Percentiles rank a stretch among this genome's conserved stretches.
Conservation (phyloP, 2,329 filamentous ascomycete genomes). For the Geosmithia morbida region DNA sequence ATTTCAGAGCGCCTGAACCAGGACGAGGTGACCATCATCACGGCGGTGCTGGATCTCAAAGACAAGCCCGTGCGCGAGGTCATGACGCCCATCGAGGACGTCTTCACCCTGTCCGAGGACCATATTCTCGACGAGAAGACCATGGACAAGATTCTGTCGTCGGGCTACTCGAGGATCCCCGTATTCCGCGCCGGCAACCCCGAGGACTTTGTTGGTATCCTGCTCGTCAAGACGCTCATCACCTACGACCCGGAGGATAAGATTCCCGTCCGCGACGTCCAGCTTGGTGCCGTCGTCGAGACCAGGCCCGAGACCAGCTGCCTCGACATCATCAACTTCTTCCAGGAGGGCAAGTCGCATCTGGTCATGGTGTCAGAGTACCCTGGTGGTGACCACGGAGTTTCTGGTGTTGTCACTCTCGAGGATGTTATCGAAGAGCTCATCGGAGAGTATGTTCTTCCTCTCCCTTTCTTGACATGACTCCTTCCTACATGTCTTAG, state of each 20-base stretch:
- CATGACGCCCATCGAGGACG: conserved; percentile 98
- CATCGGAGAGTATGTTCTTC: conserved; percentile 82
- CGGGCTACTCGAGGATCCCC: conserved; percentile 90
- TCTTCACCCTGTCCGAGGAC: conserved; percentile 93
- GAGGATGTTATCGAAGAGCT: conserved; percentile 98
- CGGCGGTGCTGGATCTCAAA: conserved; percentile 88
- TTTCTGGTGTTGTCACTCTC: conserved; percentile 83
- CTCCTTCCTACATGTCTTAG: no score
- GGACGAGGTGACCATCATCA: conserved; percentile 98
- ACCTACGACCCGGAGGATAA: conserved; percentile 95
- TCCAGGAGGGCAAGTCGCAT: conserved; percentile 97
- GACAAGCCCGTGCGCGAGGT: conserved; percentile 89
- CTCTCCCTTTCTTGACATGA: no score
- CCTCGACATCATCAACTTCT: conserved; percentile 97
- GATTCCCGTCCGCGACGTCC: conserved; percentile 77
- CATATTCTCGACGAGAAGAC: conserved; percentile 84
- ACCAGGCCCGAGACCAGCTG: conserved; percentile 93
- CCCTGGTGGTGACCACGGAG: conserved; percentile 82
- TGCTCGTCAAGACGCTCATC: conserved; percentile 95
- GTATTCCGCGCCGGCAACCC: conserved; percentile 77
- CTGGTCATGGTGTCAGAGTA: conserved; percentile 91
- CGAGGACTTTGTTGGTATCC: conserved; percentile 90
- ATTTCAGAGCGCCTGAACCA: conserved; percentile 84
- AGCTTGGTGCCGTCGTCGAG: conserved; percentile 85
- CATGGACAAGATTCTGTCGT: conserved; percentile 86